Conservation (phyloP, 441 rosid species). For the Biscutella laevigata region DNA sequence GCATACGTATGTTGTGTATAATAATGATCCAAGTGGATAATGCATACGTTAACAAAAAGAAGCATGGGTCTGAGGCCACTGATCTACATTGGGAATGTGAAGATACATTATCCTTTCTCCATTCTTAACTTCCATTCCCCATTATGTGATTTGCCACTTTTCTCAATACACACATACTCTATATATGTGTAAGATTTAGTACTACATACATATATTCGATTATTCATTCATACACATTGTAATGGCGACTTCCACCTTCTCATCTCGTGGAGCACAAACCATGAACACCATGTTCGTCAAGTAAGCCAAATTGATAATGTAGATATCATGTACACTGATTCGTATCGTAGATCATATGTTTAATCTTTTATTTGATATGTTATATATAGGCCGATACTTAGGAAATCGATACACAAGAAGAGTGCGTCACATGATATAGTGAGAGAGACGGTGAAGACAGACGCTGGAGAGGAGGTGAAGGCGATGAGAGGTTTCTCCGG, state of each 20-base stretch:
- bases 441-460: conserved; percentile 23
- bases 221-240: not conserved
- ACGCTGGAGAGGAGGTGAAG: conserved; percentile 15
- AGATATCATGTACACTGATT: no score
- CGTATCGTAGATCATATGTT: no score
- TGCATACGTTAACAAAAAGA: conserved; percentile 18
- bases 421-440: conserved; percentile 24
- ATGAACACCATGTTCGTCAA: conserved; percentile 27
- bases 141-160: not conserved
- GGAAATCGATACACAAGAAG: conserved; percentile 28
- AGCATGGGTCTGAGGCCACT: conserved; percentile 21
- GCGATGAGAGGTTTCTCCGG: conserved; percentile 14
- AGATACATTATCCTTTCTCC: conserved; percentile 16
- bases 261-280: conserved; percentile 30
- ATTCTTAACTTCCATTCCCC: conserved; percentile 11
- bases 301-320: conserved; percentile 17
- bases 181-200: not conserved
- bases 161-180: not conserved
- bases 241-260: conserved; percentile 25
- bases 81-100: conserved; percentile 24
- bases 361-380: no score
- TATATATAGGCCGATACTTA: conserved; percentile 25
- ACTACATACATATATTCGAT: not conserved
- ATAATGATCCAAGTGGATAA: conserved; percentile 15
- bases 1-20: conserved; percentile 3